Evolutionary conservation across 306 rosid species (phyloP).

Genomic region (Arachis stenosperma): DNA sequence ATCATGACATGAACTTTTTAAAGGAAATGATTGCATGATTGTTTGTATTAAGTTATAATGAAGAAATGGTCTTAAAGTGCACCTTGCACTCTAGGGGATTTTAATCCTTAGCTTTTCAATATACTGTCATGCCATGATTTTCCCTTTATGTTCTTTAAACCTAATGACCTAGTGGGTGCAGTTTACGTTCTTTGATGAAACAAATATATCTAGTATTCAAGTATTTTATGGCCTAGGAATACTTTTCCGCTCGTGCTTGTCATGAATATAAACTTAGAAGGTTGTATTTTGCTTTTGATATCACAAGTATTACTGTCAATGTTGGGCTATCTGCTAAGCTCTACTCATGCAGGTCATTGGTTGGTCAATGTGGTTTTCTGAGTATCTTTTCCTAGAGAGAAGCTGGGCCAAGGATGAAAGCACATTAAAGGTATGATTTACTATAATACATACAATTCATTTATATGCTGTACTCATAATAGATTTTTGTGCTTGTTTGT

Average conservation of each 20-base stretch:
- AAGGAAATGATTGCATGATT: slow-evolving; percentile 14
- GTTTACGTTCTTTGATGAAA: slow-evolving; percentile 33
- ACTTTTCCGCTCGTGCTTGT: slow-evolving; percentile 17
- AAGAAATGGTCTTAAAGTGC: slow-evolving; percentile 9
- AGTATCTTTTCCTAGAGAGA: slow-evolving; percentile 95
- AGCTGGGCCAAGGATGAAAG: slow-evolving; percentile 96
- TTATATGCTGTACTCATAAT: background rate
- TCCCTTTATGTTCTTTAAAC: slow-evolving; percentile 23
- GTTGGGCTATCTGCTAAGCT: slow-evolving; percentile 28
- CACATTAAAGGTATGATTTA: slow-evolving; percentile 71
- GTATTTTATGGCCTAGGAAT: slow-evolving; percentile 11
- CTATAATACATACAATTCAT: background rate
- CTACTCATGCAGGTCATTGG: slow-evolving; percentile 80
- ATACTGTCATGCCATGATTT: slow-evolving; percentile 7
- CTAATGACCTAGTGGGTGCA: slow-evolving; percentile 7
- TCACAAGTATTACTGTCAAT: slow-evolving; percentile 12
- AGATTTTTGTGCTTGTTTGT: background rate
- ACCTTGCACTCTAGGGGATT: slow-evolving; percentile 23
- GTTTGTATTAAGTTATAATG: slow-evolving; percentile 15
- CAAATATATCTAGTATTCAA: background rate
- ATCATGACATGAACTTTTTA: slow-evolving; percentile 3
- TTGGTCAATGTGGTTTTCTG: slow-evolving; percentile 99
- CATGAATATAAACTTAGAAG: background rate
- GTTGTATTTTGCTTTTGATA: slow-evolving; percentile 9
- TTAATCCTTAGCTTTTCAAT: slow-evolving; percentile 20